These are phyloP conservation scores for Solanum medicagineum DNA, from an alignment of 257 asterid genomes.

Conservation along the genomic window DNA sequence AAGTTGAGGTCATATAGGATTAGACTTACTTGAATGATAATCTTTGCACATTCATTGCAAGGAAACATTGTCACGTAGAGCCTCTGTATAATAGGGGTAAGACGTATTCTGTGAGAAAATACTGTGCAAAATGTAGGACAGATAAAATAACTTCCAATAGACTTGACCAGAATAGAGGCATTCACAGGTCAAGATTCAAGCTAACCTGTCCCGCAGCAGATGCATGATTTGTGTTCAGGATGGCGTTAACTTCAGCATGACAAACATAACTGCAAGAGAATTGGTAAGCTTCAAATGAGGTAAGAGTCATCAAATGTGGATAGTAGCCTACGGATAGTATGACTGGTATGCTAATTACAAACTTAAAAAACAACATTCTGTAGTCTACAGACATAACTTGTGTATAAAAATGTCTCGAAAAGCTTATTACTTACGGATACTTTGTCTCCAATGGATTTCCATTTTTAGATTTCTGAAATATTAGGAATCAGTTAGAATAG, in stretches of 20 bases:
- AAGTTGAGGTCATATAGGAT: background rate
- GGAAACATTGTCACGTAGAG: conserved; percentile 96
- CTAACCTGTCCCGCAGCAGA: conserved; percentile 95
- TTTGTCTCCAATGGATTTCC: conserved; percentile 84
- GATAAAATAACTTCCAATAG: background rate
- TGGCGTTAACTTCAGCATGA: conserved; percentile 97
- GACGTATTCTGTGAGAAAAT: background rate
- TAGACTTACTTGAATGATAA: conserved; percentile 64
- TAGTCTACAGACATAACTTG: background rate
- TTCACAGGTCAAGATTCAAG: background rate
- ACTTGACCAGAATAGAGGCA: background rate
- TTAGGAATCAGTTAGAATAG: conserved; percentile 8
- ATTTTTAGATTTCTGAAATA: conserved; percentile 67
- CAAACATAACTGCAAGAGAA: conserved; percentile 62
- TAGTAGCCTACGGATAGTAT: background rate
- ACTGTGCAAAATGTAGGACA: background rate
- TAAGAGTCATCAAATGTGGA: background rate
- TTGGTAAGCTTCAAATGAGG: background rate
- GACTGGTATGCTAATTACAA: background rate
- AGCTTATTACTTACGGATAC: conserved; percentile 63
- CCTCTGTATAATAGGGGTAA: conserved; percentile 37
- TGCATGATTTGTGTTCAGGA: conserved; percentile 85
- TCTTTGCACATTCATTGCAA: conserved; percentile 91
- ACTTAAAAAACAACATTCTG: background rate
- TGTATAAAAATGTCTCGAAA: background rate